phyloP scores from a whole-genome alignment of 78 protist species.

The Dictyostelium firmibasis region DNA sequence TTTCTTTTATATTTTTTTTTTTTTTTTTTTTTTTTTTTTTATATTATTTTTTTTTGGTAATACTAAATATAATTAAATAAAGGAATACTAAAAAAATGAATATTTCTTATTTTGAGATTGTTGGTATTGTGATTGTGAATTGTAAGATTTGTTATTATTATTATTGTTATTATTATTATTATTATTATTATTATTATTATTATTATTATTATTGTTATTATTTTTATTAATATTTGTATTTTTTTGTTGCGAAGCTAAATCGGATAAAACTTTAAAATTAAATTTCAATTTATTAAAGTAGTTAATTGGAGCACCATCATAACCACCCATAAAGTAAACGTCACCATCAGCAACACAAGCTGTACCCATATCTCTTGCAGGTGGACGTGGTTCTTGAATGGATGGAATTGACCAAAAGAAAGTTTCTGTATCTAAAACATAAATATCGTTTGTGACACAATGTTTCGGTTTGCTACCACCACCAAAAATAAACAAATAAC shows the following conservation, averaged over 20 bases:
- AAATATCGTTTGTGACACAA: slow-evolving; percentile 74
- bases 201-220: no score
- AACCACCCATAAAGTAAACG: slow-evolving; percentile 76
- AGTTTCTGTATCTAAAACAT: slow-evolving; percentile 65
- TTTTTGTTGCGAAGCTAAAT: slow-evolving; percentile 12
- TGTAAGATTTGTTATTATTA: not conserved
- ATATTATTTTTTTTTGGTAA: not conserved
- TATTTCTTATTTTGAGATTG: not conserved
- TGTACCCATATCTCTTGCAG: slow-evolving; percentile 80
- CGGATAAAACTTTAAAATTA: slow-evolving; percentile 42
- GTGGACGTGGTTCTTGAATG: slow-evolving; percentile 43
- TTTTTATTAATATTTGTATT: no score
- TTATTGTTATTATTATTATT: no score
- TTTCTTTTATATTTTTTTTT: no score
- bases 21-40: not conserved
- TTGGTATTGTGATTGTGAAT: not conserved
- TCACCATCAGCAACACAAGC: slow-evolving; percentile 78
- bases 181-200: no score
- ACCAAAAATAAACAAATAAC: slow-evolving; percentile 76
- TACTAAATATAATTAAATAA: not conserved
- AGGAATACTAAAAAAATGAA: not conserved
- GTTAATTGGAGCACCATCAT: slow-evolving; percentile 72
- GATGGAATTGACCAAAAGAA: slow-evolving; percentile 35
- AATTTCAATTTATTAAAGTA: slow-evolving; percentile 54
- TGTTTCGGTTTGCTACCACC: slow-evolving; percentile 74